phyloP scores from a whole-genome alignment of 148 eudicot genomes.

The Hydrangea macrophylla region DNA sequence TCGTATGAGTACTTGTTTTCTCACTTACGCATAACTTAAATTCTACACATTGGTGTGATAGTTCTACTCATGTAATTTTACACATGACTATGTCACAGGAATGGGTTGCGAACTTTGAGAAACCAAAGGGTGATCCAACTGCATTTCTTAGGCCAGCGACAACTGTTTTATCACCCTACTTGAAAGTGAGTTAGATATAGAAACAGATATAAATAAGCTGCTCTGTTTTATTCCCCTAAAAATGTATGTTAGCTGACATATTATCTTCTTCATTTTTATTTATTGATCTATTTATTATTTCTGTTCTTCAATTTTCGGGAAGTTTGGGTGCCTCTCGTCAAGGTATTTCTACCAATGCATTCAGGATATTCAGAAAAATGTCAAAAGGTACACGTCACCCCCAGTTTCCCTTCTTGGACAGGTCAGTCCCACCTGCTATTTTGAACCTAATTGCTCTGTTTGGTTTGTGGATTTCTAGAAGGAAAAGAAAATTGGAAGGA shows the following conservation, averaged over 20 bases:
- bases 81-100: slow-evolving; percentile 36
- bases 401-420: slow-evolving; percentile 98
- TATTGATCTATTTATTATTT: slow-evolving; percentile 6
- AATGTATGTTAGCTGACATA: background rate
- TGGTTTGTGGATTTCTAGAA: too few relatives aligned
- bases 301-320: slow-evolving; percentile 25
- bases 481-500: too few relatives aligned
- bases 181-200: slow-evolving; percentile 58
- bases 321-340: slow-evolving; percentile 93
- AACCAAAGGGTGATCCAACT: slow-evolving; percentile 88
- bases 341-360: slow-evolving; percentile 84
- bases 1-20: too few relatives aligned
- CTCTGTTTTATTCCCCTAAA: background rate
- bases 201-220: too few relatives aligned
- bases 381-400: slow-evolving; percentile 64
- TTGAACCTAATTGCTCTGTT: background rate
- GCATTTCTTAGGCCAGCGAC: slow-evolving; percentile 79
- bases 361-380: slow-evolving; percentile 52
- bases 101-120: slow-evolving; percentile 98
- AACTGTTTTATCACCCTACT: slow-evolving; percentile 85
- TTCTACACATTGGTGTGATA: background rate
- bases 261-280: slow-evolving; percentile 15
- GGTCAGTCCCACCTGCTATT: slow-evolving; percentile 34
- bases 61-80: background rate
- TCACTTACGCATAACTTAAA: too few relatives aligned